A percentile compares a stretch with the other conserved stretches of the same genome.
phyloP scores from a whole-genome alignment of 257 asterid species.

The Linaria vulgaris region DNA sequence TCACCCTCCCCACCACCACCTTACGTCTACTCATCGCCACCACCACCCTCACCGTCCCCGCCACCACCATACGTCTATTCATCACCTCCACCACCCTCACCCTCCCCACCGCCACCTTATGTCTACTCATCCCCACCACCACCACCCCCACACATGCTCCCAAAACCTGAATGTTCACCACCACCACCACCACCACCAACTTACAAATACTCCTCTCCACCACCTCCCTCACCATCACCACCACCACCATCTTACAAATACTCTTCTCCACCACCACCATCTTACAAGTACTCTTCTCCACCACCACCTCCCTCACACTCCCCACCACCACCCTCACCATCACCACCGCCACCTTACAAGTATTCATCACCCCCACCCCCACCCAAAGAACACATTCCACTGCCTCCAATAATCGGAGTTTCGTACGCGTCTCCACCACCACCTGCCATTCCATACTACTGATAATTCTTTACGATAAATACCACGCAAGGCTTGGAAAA shows the following conservation, averaged over 20 bases:
- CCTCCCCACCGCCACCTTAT: constrained; percentile 23
- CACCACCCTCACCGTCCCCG: constrained; percentile 39
- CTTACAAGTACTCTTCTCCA: constrained; percentile 22
- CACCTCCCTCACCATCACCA: constrained; percentile 38
- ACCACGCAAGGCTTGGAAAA: neutral
- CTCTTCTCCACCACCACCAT: constrained; percentile 24
- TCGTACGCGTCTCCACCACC: constrained; percentile 59
- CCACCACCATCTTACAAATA: constrained; percentile 19
- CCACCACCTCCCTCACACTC: constrained; percentile 13
- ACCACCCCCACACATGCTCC: constrained; percentile 27
- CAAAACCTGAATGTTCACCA: constrained; percentile 26
- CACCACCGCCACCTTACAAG: constrained; percentile 13
- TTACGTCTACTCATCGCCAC: constrained; percentile 28
- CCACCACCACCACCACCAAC: constrained; percentile 29
- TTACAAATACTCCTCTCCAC: constrained; percentile 31
- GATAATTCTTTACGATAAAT: constrained; percentile 25
- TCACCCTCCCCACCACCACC: constrained; percentile 41
- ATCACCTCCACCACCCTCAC: constrained; percentile 34
- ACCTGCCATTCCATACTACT: constrained; percentile 50
- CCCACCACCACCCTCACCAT: constrained; percentile 18
- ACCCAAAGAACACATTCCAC: constrained; percentile 31
- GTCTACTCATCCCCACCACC: constrained; percentile 33
- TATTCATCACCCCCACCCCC: constrained; percentile 24
- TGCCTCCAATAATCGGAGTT: constrained; percentile 47
- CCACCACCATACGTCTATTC: constrained; percentile 33